Percentiles rank a stretch among this genome's conserved stretches.
phyloP scores from a whole-genome alignment of 768 basidiomycete genomes.

The Leccinum sublutescens region DNA sequence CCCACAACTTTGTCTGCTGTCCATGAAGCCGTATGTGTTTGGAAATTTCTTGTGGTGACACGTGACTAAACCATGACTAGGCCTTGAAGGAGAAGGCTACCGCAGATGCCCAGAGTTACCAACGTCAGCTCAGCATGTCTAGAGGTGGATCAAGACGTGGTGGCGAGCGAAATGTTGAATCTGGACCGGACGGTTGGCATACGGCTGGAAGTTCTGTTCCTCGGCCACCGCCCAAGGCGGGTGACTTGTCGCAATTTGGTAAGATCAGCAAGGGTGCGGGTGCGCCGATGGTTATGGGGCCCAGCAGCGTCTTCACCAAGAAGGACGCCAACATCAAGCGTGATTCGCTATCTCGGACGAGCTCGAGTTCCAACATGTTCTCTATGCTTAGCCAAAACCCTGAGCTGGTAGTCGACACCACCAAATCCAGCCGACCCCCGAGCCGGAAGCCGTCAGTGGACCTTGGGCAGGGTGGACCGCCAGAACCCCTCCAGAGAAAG shows the following conservation, averaged over 20 bases:
- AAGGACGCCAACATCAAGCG: conserved; percentile 55
- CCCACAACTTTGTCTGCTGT: conserved; percentile 88
- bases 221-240: conserved; percentile 71
- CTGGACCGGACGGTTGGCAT: conserved; percentile 87
- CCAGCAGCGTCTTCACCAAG: conserved; percentile 81
- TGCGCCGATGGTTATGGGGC: conserved; percentile 74
- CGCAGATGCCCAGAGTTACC: conserved; percentile 56
- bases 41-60: not conserved
- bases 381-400: conserved; percentile 71
- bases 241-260: conserved; percentile 85
- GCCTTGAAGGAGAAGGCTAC: conserved; percentile 80
- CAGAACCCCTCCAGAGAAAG: conserved; percentile 36
- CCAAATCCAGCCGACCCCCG: conserved; percentile 52
- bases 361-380: conserved; percentile 84
- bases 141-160: conserved; percentile 90
- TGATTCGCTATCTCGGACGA: conserved; percentile 75
- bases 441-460: conserved; percentile 54
- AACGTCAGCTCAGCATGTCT: conserved; percentile 74
- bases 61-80: conserved; percentile 35
- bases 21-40: conserved; percentile 70
- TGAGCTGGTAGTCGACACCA: conserved; percentile 53
- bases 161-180: conserved; percentile 60
- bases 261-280: conserved; percentile 74
- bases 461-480: conserved; percentile 41
- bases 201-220: conserved; percentile 52